Base-by-base conservation (phyloP, 129 eudicot species). In the Tagetes patula region DNA sequence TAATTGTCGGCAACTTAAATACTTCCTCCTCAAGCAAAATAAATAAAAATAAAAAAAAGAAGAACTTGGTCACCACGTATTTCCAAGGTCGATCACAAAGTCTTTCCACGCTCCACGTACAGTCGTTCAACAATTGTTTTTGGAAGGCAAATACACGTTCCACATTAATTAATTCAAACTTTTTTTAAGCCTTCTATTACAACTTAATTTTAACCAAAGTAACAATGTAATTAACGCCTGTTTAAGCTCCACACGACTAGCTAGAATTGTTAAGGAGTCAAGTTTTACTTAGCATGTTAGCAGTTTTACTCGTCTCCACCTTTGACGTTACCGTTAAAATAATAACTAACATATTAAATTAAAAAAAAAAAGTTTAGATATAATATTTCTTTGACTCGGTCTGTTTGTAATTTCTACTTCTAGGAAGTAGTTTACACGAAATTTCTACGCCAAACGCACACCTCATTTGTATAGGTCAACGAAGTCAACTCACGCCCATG, bases 61-160 rank as follows among this genome's bases (percentile, higher is more conserved):
- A 41, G 8, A 4, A 8, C 41, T 59, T 59, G 65, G 65, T 34
- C 41, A 34, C 42, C 65, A 59, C 40, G 65, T 59, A 59, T 59
- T 59, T 59, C 38, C 42, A 14, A 8, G 42, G 38, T 33, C 65
- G 42, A 13, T 33, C 65, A 9, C 64, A 3, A 32, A 59, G n/a
- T 2, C 31, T 59, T 33, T 32, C 11, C 42, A 32, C 20, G 4
- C 65, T 31, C 65, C 65, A 13, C 2, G 32, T 1, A 33, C 6
- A 59, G 40, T 32, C n/a, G 42, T 59, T 34, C 20, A 59, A 34
- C 12, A 30, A 20, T 20, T 20, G 27, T 20, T 20, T 20, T 20
- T 20, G 27, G 27, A 20, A 20, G 27, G 27, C 27, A 20, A 20
- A 20, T 20, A 20, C 27, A 20, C 27, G 27, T 20, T 20, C 27